These are phyloP conservation scores for Sugiyamaella pinicola DNA, from an alignment of 1,139 yeast species.

Conservation along the genomic window DNA sequence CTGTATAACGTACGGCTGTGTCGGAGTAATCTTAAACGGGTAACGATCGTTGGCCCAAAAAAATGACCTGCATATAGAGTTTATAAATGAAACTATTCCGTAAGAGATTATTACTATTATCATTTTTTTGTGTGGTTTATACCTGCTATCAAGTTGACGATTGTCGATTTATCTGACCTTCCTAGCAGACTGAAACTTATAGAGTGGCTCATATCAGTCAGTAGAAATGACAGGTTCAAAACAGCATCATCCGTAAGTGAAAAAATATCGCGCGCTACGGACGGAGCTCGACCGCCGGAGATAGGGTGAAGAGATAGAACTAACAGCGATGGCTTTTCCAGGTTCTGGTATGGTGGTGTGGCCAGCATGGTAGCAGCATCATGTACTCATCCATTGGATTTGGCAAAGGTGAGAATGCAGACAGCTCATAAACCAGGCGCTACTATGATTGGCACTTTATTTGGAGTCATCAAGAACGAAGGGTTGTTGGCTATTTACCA, in stretches of 20 bases:
- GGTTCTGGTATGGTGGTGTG: conserved; percentile 61
- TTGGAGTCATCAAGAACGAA: conserved; percentile 60
- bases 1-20: neutral
- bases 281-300: no score
- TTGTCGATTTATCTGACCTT: no score
- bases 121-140: no score
- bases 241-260: conserved; percentile 33
- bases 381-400: conserved; percentile 67
- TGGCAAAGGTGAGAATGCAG: conserved; percentile 83
- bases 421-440: conserved; percentile 58
- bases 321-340: conserved; percentile 20
- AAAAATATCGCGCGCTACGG: no score
- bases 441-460: conserved; percentile 61
- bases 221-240: conserved; percentile 13
- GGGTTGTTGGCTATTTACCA: conserved; percentile 72
- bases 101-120: neutral
- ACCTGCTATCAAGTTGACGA: no score
- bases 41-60: conserved; percentile 4
- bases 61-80: neutral
- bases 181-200: no score
- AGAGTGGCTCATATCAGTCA: neutral
- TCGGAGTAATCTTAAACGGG: neutral
- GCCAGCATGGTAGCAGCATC: conserved; percentile 48
- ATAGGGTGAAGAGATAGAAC: no score
- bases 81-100: neutral